Evolutionary conservation across 2,329 filamentous ascomycete genomes (phyloP), one percentile per base, ranked within the genome.

Genomic region (Venturia nashicola): DNA sequence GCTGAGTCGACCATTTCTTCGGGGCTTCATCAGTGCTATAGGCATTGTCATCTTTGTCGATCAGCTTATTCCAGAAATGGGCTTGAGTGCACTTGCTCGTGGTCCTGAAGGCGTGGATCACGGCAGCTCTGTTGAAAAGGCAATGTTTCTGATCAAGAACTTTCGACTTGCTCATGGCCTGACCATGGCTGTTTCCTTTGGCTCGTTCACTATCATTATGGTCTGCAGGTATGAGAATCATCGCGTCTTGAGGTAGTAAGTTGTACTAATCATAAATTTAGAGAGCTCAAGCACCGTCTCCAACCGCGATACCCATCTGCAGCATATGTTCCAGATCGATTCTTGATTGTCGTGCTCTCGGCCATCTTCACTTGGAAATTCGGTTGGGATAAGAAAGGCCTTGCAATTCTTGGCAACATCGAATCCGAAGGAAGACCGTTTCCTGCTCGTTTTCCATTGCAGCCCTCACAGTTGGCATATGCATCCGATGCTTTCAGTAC

Each of bases 11-110:
- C 94, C 94, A 0, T 97, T 99, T 70, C 77, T 97, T 64, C 83
- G 94, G 65, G 94, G 94, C 0, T 99, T 99, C 77, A 97, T 99
- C 76, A 96, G 90, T 65, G 94, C 94, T 61, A 95, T 99, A 72
- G 94, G 94, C 60, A 90, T 97, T 64, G 92, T 97, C 68, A 97
- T 99, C 72, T 86, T 95, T 46, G 90, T 97, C 43, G 94, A 97
- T 73, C 94, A 99, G 76, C 78, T 96, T 55, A 89, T 97, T 62
- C 92, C 93, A 0, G 91, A 97, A 74, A 82, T 96, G 70, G 94
- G 94, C 0, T 80, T 99, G 27, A 82, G 80, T 44, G 77, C 81
- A 1, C 75, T 85, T 20, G 90, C 91, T 0, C 85, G 84, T 62
- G 76, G 87, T 18, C 72, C 74, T 2, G 78, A 79, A 1, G 81